Percentiles rank a stretch among this genome's conserved stretches.
Evolutionary conservation across 345 rosid genomes (phyloP).

Genomic region (Arabidopsis suecica): DNA sequence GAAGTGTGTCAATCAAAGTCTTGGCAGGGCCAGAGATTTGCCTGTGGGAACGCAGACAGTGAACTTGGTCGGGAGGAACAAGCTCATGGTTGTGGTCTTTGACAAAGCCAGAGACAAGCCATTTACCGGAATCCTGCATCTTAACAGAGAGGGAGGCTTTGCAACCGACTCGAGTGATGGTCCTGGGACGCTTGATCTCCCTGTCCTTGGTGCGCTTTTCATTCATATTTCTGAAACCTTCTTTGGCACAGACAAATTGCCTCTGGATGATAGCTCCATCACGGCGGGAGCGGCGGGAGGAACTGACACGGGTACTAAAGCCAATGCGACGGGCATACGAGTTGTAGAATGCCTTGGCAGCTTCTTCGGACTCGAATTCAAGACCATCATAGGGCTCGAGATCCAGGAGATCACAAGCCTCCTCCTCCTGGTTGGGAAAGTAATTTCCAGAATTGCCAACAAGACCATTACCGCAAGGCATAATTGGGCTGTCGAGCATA

Average conservation of each 20-base stretch:
- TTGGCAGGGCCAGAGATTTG: conserved; percentile 70
- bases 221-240: conserved; percentile 65
- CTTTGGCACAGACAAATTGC: conserved; percentile 73
- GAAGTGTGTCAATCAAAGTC: conserved; percentile 66
- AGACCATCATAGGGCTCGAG: conserved; percentile 73
- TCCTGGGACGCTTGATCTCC: conserved; percentile 68
- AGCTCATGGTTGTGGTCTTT: conserved; percentile 63
- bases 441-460: conserved; percentile 36
- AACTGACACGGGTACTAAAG: conserved; percentile 61
- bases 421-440: conserved; percentile 43
- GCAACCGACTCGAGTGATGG: conserved; percentile 63
- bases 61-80: conserved; percentile 68
- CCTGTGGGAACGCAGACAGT: conserved; percentile 62
- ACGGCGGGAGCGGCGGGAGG: conserved; percentile 67
- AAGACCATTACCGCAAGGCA: conserved; percentile 22
- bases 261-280: conserved; percentile 74
- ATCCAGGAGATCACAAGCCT: conserved; percentile 48
- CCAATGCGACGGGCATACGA: conserved; percentile 64
- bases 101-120: conserved; percentile 61
- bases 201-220: conserved; percentile 67
- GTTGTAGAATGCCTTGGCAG: conserved; percentile 70
- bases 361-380: conserved; percentile 73
- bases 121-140: conserved; percentile 70
- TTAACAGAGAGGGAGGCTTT: conserved; percentile 64
- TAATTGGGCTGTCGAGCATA: conserved; percentile 50